These are phyloP conservation scores for Diplodia seriata DNA, from an alignment of 2,329 filamentous ascomycete species.

Conservation along the genomic window DNA sequence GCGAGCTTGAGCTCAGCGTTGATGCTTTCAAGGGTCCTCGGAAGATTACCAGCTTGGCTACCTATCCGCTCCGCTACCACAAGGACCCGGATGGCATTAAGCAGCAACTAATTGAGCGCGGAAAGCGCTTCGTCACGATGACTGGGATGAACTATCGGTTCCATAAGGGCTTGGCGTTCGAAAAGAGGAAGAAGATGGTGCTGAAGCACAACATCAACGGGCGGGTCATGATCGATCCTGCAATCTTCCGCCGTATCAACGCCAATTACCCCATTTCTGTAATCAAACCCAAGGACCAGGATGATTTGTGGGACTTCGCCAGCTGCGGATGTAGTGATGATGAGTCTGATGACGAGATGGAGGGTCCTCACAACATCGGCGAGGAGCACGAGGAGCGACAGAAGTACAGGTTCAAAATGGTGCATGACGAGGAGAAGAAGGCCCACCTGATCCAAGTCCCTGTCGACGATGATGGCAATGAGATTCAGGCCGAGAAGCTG, in stretches of 20 bases:
- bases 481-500: slow-evolving; percentile 64
- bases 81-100: slow-evolving; percentile 71
- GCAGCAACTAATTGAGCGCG: slow-evolving; percentile 74
- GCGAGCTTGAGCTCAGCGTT: slow-evolving; percentile 73
- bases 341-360: slow-evolving; percentile 60
- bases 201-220: slow-evolving; percentile 86
- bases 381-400: slow-evolving; percentile 33
- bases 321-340: slow-evolving; percentile 58
- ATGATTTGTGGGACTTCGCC: slow-evolving; percentile 53
- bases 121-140: slow-evolving; percentile 83
- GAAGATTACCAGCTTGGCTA: slow-evolving; percentile 79
- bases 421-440: slow-evolving; percentile 42
- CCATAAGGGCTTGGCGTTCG: slow-evolving; percentile 84
- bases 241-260: slow-evolving; percentile 81
- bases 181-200: slow-evolving; percentile 77
- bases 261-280: slow-evolving; percentile 82
- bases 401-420: slow-evolving; percentile 21
- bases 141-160: slow-evolving; percentile 82
- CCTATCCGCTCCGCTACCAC: slow-evolving; percentile 82
- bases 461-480: slow-evolving; percentile 62
- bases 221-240: slow-evolving; percentile 86
- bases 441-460: slow-evolving; percentile 61
- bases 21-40: slow-evolving; percentile 78
- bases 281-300: slow-evolving; percentile 73
- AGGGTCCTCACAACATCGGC: slow-evolving; percentile 37